A percentile compares a stretch with the other conserved stretches of the same genome.
phyloP scores from a whole-genome alignment of 768 basidiomycete genomes.

The Rhodotorula graminis region DNA sequence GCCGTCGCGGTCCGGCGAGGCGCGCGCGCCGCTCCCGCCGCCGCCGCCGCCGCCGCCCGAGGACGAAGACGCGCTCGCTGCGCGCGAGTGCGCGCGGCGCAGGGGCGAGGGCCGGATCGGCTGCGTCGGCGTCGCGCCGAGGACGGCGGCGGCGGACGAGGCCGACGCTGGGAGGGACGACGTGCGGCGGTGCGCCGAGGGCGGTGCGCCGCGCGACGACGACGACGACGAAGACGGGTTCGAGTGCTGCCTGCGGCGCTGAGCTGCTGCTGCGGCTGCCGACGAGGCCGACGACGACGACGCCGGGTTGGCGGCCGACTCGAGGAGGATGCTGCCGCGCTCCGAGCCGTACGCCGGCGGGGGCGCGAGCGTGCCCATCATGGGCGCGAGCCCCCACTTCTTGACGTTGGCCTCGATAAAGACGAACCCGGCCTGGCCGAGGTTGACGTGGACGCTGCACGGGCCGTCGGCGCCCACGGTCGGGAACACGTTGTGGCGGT shows the following conservation, averaged over 20 bases:
- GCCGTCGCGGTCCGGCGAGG: conserved; percentile 52
- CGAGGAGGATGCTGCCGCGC: conserved; percentile 87
- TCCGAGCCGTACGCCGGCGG: conserved; percentile 98
- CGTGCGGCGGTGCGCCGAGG: conserved; percentile 51
- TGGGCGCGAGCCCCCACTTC: conserved; percentile 98
- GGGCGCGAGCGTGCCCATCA: conserved; percentile 91
- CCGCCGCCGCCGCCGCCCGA: neutral
- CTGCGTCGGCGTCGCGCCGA: conserved; percentile 38
- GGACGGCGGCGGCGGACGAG: conserved; percentile 35
- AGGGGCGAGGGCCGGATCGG: conserved; percentile 50
- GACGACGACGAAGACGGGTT: too few relatives aligned
- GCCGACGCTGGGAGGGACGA: conserved; percentile 54
- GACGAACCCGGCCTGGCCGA: conserved; percentile 96
- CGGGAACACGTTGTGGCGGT: conserved; percentile 89
- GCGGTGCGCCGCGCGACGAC: too few relatives aligned
- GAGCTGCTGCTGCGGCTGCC: neutral
- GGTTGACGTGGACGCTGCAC: conserved; percentile 92
- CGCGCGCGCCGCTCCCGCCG: neutral
- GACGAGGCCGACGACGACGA: conserved; percentile 47
- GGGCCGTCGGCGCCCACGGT: conserved; percentile 94
- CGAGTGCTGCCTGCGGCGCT: too few relatives aligned
- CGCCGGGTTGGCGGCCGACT: conserved; percentile 56
- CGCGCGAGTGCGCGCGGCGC: conserved; percentile 47
- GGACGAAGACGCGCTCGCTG: conserved; percentile 1
- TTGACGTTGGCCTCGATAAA: conserved; percentile 99